Percentiles rank a stretch among this genome's conserved stretches.
These are phyloP conservation scores for Stagonosporopsis chrysanthemi DNA, from an alignment of 2,329 filamentous ascomycete species.

Conservation along the genomic window DNA sequence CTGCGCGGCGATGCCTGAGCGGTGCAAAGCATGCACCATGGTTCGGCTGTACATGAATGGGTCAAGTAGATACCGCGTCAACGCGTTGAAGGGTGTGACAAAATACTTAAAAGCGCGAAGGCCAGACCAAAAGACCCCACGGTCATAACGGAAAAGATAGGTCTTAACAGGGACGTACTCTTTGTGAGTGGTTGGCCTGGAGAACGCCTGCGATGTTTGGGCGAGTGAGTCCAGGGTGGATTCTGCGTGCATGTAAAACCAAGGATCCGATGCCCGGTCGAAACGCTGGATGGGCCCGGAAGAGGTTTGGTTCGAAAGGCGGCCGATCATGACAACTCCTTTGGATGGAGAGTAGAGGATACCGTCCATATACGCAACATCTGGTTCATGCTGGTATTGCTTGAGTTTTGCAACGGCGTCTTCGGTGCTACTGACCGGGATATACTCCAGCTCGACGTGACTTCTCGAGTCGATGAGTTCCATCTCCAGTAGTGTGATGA, in stretches of 20 bases:
- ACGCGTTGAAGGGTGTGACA: constrained; percentile 64
- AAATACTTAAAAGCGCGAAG: constrained; percentile 68
- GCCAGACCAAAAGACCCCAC: constrained; percentile 71
- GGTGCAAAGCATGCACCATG: constrained; percentile 69
- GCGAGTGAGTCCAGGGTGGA: constrained; percentile 26
- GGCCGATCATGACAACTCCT: constrained; percentile 68
- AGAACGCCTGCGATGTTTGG: constrained; percentile 3
- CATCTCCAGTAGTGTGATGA: constrained; percentile 68
- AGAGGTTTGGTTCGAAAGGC: constrained; percentile 59
- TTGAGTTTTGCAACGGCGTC: constrained; percentile 60
- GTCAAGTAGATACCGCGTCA: constrained; percentile 67
- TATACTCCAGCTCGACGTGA: constrained; percentile 70
- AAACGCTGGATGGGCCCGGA: constrained; percentile 54
- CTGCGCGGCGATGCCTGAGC: constrained; percentile 61
- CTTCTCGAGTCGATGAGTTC: constrained; percentile 61
- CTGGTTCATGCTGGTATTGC: constrained; percentile 51
- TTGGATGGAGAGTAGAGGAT: constrained; percentile 66
- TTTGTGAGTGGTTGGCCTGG: constrained; percentile 22
- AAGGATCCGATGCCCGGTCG: constrained; percentile 68
- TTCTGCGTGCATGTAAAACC: constrained; percentile 76
- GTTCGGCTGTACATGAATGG: constrained; percentile 67
- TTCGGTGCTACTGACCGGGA: constrained; percentile 59
- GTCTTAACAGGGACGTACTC: constrained; percentile 58
- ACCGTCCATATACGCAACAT: constrained; percentile 72
- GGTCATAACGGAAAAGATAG: constrained; percentile 69